These are phyloP conservation scores for Limonium bicolor DNA, from an alignment of 148 eudicot species.

Conservation along the genomic window DNA sequence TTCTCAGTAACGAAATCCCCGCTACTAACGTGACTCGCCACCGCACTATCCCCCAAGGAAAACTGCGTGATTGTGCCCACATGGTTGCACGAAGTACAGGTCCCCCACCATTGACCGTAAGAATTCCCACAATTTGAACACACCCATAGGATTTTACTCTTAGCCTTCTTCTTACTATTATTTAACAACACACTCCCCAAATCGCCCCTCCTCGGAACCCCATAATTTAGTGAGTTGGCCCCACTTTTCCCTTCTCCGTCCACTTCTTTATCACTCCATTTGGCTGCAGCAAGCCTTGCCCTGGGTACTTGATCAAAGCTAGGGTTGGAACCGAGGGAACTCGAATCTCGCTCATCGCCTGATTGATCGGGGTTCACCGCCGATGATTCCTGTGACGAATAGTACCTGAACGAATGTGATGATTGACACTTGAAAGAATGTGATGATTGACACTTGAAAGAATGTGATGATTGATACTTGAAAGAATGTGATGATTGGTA, in stretches of 20 bases:
- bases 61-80: conserved; percentile 42
- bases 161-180: conserved; percentile 37
- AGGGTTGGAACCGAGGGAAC: neutral
- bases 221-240: neutral
- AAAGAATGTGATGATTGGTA: too few relatives aligned
- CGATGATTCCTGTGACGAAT: conserved; percentile 11
- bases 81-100: conserved; percentile 32
- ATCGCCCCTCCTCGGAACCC: conserved; percentile 2
- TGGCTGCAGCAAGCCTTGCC: conserved; percentile 10
- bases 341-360: neutral
- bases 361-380: neutral
- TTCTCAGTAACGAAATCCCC: conserved; percentile 53
- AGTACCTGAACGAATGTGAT: conserved; percentile 8
- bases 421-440: too few relatives aligned
- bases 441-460: too few relatives aligned
- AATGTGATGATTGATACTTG: too few relatives aligned
- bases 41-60: conserved; percentile 15
- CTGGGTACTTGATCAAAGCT: conserved; percentile 2
- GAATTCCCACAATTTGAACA: conserved; percentile 66
- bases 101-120: conserved; percentile 89
- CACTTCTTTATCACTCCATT: conserved; percentile 4
- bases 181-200: conserved; percentile 8
- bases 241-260: neutral
- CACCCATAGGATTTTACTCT: conserved; percentile 34
- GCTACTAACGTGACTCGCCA: conserved; percentile 28